Base-by-base conservation (phyloP, 345 rosid species). In the Kernera saxatilis region DNA sequence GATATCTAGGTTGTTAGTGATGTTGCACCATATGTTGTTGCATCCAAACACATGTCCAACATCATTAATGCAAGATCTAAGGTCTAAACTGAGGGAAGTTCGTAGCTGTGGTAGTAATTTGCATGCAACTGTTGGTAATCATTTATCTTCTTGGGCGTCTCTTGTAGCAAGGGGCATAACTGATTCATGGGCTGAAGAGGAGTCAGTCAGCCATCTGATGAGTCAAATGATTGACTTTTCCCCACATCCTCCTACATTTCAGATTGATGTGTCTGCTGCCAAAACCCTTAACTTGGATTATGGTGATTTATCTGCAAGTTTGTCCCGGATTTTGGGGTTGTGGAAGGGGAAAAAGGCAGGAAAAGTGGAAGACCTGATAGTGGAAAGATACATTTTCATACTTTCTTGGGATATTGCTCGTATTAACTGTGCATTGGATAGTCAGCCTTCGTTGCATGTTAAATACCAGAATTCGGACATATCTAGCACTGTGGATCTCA, bases 381-480 rank as follows among this genome's bases (percentile, higher is more conserved):
- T 89, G 73, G 99, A 94, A 84, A 87, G 99, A 81, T 94, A 94
- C 77, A 46, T 89, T 51, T 94, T 88, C 78, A 53, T 79, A 18
- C 96, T 94, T 75, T 88, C 95, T 79, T 85, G 87, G 82, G 99
- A 94, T 82, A 74, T 89, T 68, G 82, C 92, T 59, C 65, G 72
- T 23, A 65, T 74, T 70, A 72, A 77, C 43, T 64, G 71, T 35
- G 44, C 78, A 35, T 54, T 69, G 37, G 84, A 82, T 46, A 35
- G 55, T 75, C 86, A 69, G 63, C 74, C 82, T 69, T 76, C 81
- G 36, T 48, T 70, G 55, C 60, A 72, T 84, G 71, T 79, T 59
- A 82, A 76, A 61, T 55, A 77, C 45, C 78, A 76, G 64, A 49
- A 76, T 69, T 43, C 80, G 74, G 88, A 88, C 67, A 64, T 81